A percentile compares a stretch with the other conserved stretches of the same genome.
Evolutionary conservation across 495 filamentous ascomycete genomes (phyloP).

Genomic region (Neurospora tetrasperma): DNA sequence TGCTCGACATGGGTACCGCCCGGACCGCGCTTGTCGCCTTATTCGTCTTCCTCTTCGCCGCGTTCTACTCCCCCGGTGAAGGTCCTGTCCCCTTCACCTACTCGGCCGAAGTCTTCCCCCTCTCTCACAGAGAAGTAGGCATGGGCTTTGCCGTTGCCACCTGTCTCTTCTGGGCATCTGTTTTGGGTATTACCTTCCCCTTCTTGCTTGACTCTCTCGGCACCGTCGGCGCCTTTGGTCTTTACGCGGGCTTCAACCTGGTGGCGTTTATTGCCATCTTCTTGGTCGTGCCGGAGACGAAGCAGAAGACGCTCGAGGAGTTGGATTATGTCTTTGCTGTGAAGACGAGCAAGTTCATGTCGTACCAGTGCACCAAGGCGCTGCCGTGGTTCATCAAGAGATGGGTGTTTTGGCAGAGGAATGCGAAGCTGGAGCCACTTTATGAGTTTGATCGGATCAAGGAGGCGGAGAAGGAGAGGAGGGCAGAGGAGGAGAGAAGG

Average conservation of each 20-base stretch:
- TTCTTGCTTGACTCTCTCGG: slow-evolving; percentile 45
- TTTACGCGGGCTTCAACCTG: slow-evolving; percentile 54
- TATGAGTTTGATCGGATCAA: slow-evolving; percentile 41
- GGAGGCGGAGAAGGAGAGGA: not conserved
- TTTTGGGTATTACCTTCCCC: slow-evolving; percentile 57
- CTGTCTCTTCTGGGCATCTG: slow-evolving; percentile 55
- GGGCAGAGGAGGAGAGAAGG: not conserved
- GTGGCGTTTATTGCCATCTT: slow-evolving; percentile 58
- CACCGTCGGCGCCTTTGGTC: slow-evolving; percentile 45
- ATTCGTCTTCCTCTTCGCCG: slow-evolving; percentile 61
- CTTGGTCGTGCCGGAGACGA: slow-evolving; percentile 57
- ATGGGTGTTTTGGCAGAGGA: slow-evolving; percentile 49
- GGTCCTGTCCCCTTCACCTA: slow-evolving; percentile 79
- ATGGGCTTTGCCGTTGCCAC: slow-evolving; percentile 67
- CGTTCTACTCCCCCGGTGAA: slow-evolving; percentile 71
- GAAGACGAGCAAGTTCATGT: slow-evolving; percentile 50
- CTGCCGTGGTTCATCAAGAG: slow-evolving; percentile 62
- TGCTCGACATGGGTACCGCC: slow-evolving; percentile 38
- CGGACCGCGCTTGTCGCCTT: slow-evolving; percentile 56
- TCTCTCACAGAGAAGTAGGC: slow-evolving; percentile 63
- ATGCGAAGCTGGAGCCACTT: slow-evolving; percentile 47
- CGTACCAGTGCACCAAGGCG: slow-evolving; percentile 52
- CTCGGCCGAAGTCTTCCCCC: slow-evolving; percentile 67
- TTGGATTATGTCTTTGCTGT: slow-evolving; percentile 78
- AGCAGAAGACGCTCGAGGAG: slow-evolving; percentile 63